A percentile compares a stretch with the other conserved stretches of the same genome.
These are phyloP conservation scores for Tardiomyces digboiensis DNA, from an alignment of 1,139 yeast species.

Conservation along the genomic window DNA sequence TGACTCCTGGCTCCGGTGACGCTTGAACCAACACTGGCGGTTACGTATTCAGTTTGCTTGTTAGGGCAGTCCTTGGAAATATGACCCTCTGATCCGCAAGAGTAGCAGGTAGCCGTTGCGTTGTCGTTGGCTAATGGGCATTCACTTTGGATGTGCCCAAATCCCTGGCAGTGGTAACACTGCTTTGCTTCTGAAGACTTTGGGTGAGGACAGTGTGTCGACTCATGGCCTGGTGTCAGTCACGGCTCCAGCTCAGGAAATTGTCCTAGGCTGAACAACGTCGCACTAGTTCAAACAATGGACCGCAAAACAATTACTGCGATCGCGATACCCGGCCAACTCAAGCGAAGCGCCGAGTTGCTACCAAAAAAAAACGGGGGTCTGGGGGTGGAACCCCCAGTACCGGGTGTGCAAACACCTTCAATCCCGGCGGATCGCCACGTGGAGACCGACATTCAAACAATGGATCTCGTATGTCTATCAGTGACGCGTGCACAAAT, in stretches of 20 bases:
- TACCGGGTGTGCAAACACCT: no score
- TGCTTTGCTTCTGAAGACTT: slow-evolving; percentile 76
- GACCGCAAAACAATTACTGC: no score
- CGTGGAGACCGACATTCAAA: no score
- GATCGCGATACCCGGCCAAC: no score
- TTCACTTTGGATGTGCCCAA: slow-evolving; percentile 62
- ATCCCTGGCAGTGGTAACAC: slow-evolving; percentile 71
- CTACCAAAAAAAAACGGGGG: no score
- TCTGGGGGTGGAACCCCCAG: no score
- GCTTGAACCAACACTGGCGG: slow-evolving; percentile 9
- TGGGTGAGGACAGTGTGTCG: slow-evolving; percentile 79
- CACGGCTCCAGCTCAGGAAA: background rate
- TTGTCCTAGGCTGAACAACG: no score
- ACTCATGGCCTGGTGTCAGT: slow-evolving; percentile 64
- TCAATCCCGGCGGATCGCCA: no score
- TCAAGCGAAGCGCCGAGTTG: no score
- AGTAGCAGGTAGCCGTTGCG: slow-evolving; percentile 20
- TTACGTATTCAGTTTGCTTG: slow-evolving; percentile 18
- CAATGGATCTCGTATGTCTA: no score
- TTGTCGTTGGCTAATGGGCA: slow-evolving; percentile 34
- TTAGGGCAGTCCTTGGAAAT: slow-evolving; percentile 60
- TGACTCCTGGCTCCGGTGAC: slow-evolving; percentile 6
- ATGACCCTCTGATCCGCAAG: slow-evolving; percentile 70
- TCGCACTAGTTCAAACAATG: no score
- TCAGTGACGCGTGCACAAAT: no score